Evolutionary conservation across 2,329 filamentous ascomycete species (phyloP), one percentile per base, ranked within the genome.

Genomic region (Penicillium freii): DNA sequence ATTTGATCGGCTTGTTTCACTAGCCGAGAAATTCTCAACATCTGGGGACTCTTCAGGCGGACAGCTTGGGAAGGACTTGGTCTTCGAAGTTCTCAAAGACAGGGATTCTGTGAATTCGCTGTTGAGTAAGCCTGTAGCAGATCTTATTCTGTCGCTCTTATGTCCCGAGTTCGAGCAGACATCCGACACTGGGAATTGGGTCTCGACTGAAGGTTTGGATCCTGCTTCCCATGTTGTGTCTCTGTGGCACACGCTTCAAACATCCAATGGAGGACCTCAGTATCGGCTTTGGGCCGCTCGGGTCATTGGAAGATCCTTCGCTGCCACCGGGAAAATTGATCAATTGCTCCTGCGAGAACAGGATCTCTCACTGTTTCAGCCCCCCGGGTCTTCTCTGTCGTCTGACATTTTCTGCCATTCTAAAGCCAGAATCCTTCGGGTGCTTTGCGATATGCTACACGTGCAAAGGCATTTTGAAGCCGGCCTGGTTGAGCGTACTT

Each of bases 281-380:
- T 97, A 94, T 70, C 78, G 91, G 0, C 78, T 90, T 1, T 99
- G 95, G 95, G 89, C 90, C 44, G 92, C 90, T 3, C 84, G 88
- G 61, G 88, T 92, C 2, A 80, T 97, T 44, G 94, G 95, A 8
- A 85, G 91, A 69, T 87, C 91, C 0, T 97, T 92, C 74, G 87
- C 88, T 39, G 84, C 89, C 17, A 90, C 86, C 29, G 92, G 92
- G 1, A 80, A 85, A 54, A 63, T 86, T 79, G 65, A 75, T 73
- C 61, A 80, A 73, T 65, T 74, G 76, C 53, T 81, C 75, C 47
- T 79, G 69, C 64, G 81, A 56, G 75, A 80, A 51, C 75, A 77
- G 44, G 69, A 72, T 25, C 59, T 65, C 21, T 57, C 52, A 2
- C 48, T 74, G 1, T 71, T 73, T 31, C 47, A 66, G 23, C 21